Percentiles rank a stretch among this genome's conserved stretches.
phyloP scores from a whole-genome alignment of 345 rosid genomes.

The Raphanus raphanistrum region DNA sequence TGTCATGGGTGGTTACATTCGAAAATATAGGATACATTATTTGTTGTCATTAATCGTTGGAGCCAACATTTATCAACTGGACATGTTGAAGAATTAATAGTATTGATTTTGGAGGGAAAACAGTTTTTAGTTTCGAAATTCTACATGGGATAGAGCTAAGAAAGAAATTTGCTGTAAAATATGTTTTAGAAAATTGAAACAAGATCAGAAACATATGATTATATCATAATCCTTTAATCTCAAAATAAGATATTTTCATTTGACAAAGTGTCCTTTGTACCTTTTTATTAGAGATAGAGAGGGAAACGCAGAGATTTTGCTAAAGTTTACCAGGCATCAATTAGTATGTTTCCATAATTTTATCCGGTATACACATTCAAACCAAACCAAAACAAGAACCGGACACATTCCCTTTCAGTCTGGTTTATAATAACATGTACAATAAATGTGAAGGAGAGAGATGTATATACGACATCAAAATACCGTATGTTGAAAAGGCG shows the following conservation, averaged over 20 bases:
- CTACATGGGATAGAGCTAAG: not conserved
- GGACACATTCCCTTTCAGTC: constrained; percentile 1
- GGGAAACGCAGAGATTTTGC: not conserved
- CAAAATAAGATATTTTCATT: not conserved
- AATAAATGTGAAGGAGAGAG: constrained; percentile 12
- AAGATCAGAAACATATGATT: not conserved
- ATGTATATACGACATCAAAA: not conserved
- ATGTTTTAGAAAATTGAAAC: not conserved
- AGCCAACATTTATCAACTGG: too few relatives aligned
- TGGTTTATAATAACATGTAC: constrained; percentile 8
- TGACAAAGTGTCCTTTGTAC: not conserved
- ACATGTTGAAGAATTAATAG: too few relatives aligned
- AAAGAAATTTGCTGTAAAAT: not conserved
- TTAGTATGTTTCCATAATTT: constrained; percentile 10
- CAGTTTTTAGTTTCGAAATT: not conserved
- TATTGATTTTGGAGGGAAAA: not conserved
- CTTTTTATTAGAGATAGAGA: not conserved
- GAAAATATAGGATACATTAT: too few relatives aligned
- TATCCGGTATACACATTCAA: constrained; percentile 7
- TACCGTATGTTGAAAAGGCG: not conserved
- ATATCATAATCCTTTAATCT: not conserved
- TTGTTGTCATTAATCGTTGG: too few relatives aligned
- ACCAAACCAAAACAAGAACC: constrained; percentile 21
- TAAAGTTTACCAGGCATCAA: not conserved
- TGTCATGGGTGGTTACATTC: too few relatives aligned